Base-by-base conservation (phyloP, 805 yeast species). In the Schizosaccharomyces octosporus region DNA sequence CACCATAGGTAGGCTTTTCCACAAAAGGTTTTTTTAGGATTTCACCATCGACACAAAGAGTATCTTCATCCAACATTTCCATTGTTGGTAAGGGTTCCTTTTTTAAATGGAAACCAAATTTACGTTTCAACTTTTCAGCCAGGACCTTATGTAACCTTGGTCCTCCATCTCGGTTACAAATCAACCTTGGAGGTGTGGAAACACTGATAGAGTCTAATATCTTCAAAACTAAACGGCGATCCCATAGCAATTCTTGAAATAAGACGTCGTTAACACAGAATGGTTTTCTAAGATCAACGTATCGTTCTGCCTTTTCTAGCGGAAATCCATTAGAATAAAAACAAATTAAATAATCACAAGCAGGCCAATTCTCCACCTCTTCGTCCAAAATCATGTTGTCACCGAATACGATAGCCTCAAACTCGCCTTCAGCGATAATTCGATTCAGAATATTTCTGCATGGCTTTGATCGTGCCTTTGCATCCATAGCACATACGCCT, bases 401-500 rank as follows among this genome's bases (percentile, higher is more conserved):
- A 63, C 97, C 97, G 74, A 93, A 93, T 62, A 93, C 88, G 21
- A 93, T 85, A 0, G 97, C 87, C 69, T 93, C 97, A 70, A 93
- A 93, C 73, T 93, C 97, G 36, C 96, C 97, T 66, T 85, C 82
- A 66, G 85, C 95, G 63, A 90, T 85, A 69, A 93, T 74, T 61
- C 95, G 76, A 70, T 86, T 88, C 67, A 93, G 75, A 65, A 93
- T 93, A 64, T 85, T 86, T 63, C 97, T 76, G 69, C 97, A 90
- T 1, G 99, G 98, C 73, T 93, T 93, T 55, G 95, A 84, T 68
- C 95, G 78, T 1, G 89, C 98, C 72, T 93, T 93, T 63, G 89
- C 83, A 72, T 93, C 99, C 97, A 93, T 89, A 11, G 99, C 99
- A 73, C 99, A 93, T 1, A 93, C 95, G 61, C 99, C 99, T 66